A percentile compares a stretch with the other conserved stretches of the same genome.
These are phyloP conservation scores for Albatrellus sp. DNA, from an alignment of 1,284 basidiomycete species.

Conservation along the genomic window DNA sequence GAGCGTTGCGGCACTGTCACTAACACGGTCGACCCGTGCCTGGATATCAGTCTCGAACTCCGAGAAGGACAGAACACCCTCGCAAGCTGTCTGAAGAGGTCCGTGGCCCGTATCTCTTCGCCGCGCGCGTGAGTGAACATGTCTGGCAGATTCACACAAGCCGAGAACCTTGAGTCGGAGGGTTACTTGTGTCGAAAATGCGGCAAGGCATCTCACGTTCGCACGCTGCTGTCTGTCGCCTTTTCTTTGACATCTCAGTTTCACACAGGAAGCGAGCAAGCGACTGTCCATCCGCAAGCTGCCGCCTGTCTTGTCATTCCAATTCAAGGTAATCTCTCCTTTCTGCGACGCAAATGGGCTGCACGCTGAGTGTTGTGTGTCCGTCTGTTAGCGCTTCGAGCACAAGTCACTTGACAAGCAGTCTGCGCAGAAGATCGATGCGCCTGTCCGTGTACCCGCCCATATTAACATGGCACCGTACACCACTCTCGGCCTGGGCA, in stretches of 20 bases:
- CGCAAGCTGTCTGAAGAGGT: conserved; percentile 61
- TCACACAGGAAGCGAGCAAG: conserved; percentile 62
- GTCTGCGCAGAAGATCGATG: conserved; percentile 75
- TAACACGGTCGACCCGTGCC: conserved; percentile 77
- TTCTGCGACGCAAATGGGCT: neutral
- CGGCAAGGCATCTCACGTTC: conserved; percentile 50
- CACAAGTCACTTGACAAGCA: conserved; percentile 67
- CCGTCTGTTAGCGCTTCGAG: conserved; percentile 68
- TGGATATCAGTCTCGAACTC: conserved; percentile 87
- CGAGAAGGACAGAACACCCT: conserved; percentile 43
- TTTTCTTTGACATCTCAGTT: conserved; percentile 1
- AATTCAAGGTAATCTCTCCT: conserved; percentile 69
- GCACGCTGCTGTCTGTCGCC: conserved; percentile 13
- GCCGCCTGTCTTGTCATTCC: conserved; percentile 87
- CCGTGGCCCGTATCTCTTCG: conserved; percentile 10
- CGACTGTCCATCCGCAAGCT: conserved; percentile 76
- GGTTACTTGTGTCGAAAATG: conserved; percentile 70
- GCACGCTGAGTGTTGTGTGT: neutral
- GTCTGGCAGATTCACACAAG: conserved; percentile 52
- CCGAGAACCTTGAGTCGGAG: conserved; percentile 61
- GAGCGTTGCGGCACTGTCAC: conserved; percentile 67
- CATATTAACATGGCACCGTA: conserved; percentile 83
- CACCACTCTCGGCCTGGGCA: conserved; percentile 45
- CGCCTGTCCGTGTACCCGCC: conserved; percentile 73
- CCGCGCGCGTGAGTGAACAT: neutral